These are phyloP conservation scores for Russula foetens DNA, from an alignment of 768 basidiomycete genomes.

Conservation along the genomic window DNA sequence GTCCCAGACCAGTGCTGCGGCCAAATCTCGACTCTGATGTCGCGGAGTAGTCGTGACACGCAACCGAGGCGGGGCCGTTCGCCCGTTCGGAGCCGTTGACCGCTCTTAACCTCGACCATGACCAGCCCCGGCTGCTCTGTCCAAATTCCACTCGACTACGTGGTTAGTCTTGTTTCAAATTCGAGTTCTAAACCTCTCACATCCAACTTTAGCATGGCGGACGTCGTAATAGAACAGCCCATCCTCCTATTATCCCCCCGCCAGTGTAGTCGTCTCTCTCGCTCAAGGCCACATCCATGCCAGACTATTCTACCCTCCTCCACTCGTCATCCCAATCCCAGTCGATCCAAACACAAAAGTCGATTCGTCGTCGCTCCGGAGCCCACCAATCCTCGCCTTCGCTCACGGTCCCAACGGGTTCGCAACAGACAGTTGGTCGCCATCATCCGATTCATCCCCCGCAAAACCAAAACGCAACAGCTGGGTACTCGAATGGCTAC, in stretches of 20 bases:
- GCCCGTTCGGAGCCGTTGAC: too few relatives aligned
- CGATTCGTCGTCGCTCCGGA: conserved; percentile 8
- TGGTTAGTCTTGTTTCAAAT: not conserved
- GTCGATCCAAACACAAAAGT: not conserved
- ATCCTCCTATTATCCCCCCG: too few relatives aligned
- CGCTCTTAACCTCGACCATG: too few relatives aligned
- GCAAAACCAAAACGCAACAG: not conserved
- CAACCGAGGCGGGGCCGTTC: not conserved
- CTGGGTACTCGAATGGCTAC: not conserved
- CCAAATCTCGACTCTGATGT: not conserved
- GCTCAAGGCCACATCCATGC: not conserved
- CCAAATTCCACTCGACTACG: too few relatives aligned
- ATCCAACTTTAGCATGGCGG: not conserved
- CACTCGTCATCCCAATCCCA: not conserved
- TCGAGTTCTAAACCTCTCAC: not conserved
- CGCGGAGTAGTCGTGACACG: not conserved
- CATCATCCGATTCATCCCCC: not conserved
- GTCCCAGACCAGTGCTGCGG: too few relatives aligned
- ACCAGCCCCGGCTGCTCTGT: too few relatives aligned
- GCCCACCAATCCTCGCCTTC: not conserved
- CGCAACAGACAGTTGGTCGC: not conserved
- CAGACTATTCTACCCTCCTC: not conserved
- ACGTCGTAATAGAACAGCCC: not conserved
- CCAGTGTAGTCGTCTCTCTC: not conserved
- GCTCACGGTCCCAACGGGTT: not conserved